Conservation (phyloP, 805 yeast species). For the Yamadazyma philogaea region DNA sequence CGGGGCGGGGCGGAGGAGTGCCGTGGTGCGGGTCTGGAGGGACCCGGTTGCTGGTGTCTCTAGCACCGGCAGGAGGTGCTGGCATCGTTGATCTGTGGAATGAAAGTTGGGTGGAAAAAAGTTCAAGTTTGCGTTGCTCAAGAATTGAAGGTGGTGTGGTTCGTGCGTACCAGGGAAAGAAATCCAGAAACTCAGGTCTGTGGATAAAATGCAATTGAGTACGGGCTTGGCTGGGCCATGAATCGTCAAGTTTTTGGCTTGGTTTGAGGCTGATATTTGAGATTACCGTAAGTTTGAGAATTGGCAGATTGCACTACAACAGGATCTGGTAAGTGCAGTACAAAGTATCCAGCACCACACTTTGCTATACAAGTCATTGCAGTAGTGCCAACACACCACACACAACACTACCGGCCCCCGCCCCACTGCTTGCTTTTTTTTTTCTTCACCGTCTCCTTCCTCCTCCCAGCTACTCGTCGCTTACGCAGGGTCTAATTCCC, state of each 20-base stretch:
- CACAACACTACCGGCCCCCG: no score
- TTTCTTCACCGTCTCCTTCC: no score
- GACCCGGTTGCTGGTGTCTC: not conserved
- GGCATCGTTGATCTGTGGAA: not conserved
- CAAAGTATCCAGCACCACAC: no score
- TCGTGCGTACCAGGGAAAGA: not conserved
- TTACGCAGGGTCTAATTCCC: no score
- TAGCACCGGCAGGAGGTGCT: not conserved
- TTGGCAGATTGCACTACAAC: conserved; percentile 6
- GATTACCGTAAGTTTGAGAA: not conserved
- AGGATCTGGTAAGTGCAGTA: not conserved
- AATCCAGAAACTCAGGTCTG: not conserved
- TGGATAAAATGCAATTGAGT: not conserved
- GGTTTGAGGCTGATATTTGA: not conserved
- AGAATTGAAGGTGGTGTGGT: not conserved
- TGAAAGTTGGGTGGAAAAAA: not conserved
- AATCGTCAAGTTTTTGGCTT: not conserved
- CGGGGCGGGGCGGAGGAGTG: no score
- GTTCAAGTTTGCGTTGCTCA: not conserved
- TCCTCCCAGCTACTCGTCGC: no score
- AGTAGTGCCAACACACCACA: no score
- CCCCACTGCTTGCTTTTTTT: no score
- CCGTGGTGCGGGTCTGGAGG: no score
- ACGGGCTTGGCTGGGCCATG: not conserved
- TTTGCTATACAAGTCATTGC: no score